Evolutionary conservation across 495 filamentous ascomycete species (phyloP).

Genomic region (Podospora pseudopauciseta): DNA sequence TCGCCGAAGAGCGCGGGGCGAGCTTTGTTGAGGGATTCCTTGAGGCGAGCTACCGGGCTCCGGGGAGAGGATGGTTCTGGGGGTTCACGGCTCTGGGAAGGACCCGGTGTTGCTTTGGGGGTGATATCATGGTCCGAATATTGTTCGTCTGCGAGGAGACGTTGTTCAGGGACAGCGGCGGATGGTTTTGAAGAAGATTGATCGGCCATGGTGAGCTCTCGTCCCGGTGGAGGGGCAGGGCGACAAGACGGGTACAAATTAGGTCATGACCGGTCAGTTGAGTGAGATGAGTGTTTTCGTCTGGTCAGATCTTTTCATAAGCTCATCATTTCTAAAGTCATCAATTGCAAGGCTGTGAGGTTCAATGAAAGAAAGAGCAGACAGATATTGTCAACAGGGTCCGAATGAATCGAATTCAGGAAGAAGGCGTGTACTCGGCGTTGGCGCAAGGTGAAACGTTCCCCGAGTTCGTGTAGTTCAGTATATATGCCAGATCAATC

Average conservation of each 20-base stretch:
- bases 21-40: conserved; percentile 29
- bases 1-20: conserved; percentile 35
- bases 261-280: too few species aligned
- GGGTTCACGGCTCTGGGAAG: not conserved
- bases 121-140: conserved; percentile 1
- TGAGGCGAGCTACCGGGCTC: conserved; percentile 25
- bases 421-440: too few species aligned
- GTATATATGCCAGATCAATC: too few species aligned
- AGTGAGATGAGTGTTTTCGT: too few species aligned
- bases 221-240: conserved; percentile 4
- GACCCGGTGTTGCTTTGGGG: conserved; percentile 7
- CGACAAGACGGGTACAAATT: not conserved
- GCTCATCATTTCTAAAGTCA: too few species aligned
- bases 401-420: too few species aligned
- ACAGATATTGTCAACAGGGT: too few species aligned
- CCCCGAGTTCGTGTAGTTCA: too few species aligned
- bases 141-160: not conserved
- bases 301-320: too few species aligned
- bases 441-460: too few species aligned
- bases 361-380: too few species aligned
- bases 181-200: conserved; percentile 19
- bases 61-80: conserved; percentile 22
- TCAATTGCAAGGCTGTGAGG: too few species aligned
- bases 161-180: not conserved
- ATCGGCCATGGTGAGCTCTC: conserved; percentile 19